A percentile compares a stretch with the other conserved stretches of the same genome.
phyloP scores from a whole-genome alignment of 805 yeast genomes.

The Yamadazyma kitorensis region DNA sequence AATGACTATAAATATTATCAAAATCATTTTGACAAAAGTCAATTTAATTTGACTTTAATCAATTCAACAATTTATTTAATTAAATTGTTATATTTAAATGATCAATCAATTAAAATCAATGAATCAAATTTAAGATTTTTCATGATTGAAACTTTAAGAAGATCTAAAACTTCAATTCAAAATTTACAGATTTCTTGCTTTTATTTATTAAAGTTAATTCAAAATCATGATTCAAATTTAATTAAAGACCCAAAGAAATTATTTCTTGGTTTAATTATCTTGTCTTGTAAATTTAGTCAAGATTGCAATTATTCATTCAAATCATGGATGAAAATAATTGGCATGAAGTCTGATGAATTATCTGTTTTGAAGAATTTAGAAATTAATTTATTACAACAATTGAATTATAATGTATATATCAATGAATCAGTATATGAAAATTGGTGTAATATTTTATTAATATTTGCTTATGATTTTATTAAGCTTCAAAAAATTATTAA shows the following conservation, averaged over 20 bases:
- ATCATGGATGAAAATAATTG: slow-evolving; percentile 76
- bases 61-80: slow-evolving; percentile 35
- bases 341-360: slow-evolving; percentile 36
- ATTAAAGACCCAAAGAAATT: slow-evolving; percentile 54
- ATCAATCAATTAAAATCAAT: slow-evolving; percentile 14
- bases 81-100: slow-evolving; percentile 28
- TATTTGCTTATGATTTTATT: slow-evolving; percentile 44
- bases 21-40: slow-evolving; percentile 35
- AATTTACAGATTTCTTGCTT: slow-evolving; percentile 66
- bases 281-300: slow-evolving; percentile 70
- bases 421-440: slow-evolving; percentile 46
- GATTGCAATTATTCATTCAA: slow-evolving; percentile 68
- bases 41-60: slow-evolving; percentile 38
- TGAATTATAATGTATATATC: slow-evolving; percentile 59
- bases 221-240: slow-evolving; percentile 13
- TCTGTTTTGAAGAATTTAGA: slow-evolving; percentile 53
- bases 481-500: slow-evolving; percentile 27
- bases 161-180: slow-evolving; percentile 48
- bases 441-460: slow-evolving; percentile 42
- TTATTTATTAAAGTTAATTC: slow-evolving; percentile 53
- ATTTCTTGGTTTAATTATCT: slow-evolving; percentile 63
- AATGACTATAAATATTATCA: slow-evolving; percentile 40
- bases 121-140: slow-evolving; percentile 36
- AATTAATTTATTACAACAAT: slow-evolving; percentile 45
- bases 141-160: slow-evolving; percentile 35